Evolutionary conservation across 306 rosid genomes (phyloP), one percentile per base, ranked within the genome.

Genomic region (Begonia fuchsioides): DNA sequence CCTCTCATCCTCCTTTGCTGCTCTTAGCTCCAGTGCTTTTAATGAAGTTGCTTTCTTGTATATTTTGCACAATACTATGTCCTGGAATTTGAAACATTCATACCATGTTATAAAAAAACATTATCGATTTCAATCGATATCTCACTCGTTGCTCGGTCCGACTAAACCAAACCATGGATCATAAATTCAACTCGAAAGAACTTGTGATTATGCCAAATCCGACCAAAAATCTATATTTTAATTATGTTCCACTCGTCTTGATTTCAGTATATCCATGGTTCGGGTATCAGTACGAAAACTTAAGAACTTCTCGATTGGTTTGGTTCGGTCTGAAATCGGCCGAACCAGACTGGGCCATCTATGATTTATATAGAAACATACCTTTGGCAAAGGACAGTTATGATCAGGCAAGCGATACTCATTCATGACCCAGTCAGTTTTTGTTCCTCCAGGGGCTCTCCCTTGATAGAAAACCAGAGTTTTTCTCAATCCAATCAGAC

Each of bases 371-470:
- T 26, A 4, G 35, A 26, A 26, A 1, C 35, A 6, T 76, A 86
- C 96, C 93, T 85, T 85, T 0, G 77, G 82, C 51, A 73, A 53
- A 26, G 51, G 54, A 49, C 59, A 67, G 62, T 68, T 61, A 61
- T 26, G 35, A 26, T 85, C 95, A 2, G 96, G 96, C 45, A 90
- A 59, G 55, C 96, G 98, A 61, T 85, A 90, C 63, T 90, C 98
- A 19, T 90, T 90, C 98, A 90, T 90, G 49, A 90, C 86, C 98
- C 98, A 90, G 46, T 90, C 98, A 3, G 96, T 90, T 69, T 90
- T 90, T 64, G 10, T 58, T 54, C 98, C 96, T 12, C 83, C 53
- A 0, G 96, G 93, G 1, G 98, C 96, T 67, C 93, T 79, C 26
- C 98, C 98, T 19, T 56, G 39, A 54, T 90, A 90, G 74, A 90